A percentile compares a stretch with the other conserved stretches of the same genome.
These are phyloP conservation scores for Chenopodium formosanum DNA, from an alignment of 148 eudicot species.

Conservation along the genomic window DNA sequence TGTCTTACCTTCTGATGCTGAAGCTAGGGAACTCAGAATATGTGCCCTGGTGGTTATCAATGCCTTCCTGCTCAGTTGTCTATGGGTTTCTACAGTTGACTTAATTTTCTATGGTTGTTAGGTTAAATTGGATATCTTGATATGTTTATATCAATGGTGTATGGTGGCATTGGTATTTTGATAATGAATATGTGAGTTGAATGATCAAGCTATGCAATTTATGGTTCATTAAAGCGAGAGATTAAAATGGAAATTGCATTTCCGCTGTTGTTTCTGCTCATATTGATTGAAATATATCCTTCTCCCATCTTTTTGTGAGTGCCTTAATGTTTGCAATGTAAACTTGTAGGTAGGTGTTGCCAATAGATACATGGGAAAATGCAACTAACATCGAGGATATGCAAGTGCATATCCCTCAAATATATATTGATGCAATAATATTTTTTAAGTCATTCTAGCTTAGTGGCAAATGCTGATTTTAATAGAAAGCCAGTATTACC, in stretches of 20 bases:
- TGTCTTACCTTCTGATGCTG: neutral
- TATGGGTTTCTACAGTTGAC: neutral
- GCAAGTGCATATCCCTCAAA: too few relatives aligned
- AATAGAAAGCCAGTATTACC: too few relatives aligned
- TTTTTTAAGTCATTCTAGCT: too few relatives aligned
- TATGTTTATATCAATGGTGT: neutral
- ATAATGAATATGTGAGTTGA: neutral
- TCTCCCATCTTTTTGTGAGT: neutral
- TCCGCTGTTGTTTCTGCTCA: neutral
- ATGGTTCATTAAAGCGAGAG: neutral
- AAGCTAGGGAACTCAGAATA: neutral
- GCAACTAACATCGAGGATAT: too few relatives aligned
- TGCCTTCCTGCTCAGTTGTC: neutral
- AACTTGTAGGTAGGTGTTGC: too few relatives aligned
- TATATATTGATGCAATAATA: too few relatives aligned
- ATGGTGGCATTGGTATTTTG: neutral
- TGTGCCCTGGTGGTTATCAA: neutral
- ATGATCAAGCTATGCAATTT: neutral
- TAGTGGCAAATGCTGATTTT: too few relatives aligned
- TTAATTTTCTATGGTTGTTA: neutral
- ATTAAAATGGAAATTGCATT: neutral
- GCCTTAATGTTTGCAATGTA: neutral
- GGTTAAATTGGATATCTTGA: neutral
- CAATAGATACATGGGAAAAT: too few relatives aligned
- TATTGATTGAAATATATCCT: neutral